Percentiles rank a stretch among this genome's conserved stretches.
Conservation (phyloP, 768 basidiomycete genomes). For the Amanita pseudoporphyria region DNA sequence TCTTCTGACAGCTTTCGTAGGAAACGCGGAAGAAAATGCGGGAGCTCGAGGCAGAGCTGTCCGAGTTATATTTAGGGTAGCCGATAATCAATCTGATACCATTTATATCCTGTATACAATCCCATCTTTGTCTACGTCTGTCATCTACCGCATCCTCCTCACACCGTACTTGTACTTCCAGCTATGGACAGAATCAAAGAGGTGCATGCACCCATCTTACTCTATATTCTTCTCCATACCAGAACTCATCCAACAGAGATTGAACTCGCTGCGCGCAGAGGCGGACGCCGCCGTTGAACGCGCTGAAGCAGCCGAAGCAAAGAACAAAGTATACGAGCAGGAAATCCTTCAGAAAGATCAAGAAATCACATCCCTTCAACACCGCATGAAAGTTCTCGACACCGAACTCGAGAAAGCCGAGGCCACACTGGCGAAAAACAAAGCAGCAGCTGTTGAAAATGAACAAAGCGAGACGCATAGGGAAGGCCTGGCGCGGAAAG, state of each 20-base stretch:
- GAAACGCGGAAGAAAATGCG: constrained; percentile 8
- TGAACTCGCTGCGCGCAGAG: constrained; percentile 70
- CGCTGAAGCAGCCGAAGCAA: constrained; percentile 80
- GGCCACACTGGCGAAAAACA: constrained; percentile 49
- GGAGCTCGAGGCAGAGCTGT: constrained; percentile 16
- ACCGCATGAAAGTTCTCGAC: constrained; percentile 60
- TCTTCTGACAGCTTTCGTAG: constrained; percentile 12
- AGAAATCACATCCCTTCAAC: constrained; percentile 69
- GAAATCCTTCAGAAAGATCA: constrained; percentile 74
- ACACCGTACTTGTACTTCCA: constrained; percentile 8
- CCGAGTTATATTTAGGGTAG: constrained; percentile 2
- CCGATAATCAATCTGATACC: constrained; percentile 6
- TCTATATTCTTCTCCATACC: constrained; percentile 1
- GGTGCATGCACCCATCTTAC: constrained; percentile 16
- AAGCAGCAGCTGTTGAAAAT: constrained; percentile 54
- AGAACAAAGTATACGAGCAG: constrained; percentile 75
- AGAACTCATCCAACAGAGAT: constrained; percentile 39
- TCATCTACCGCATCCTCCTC: constrained; percentile 10
- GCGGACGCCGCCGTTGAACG: constrained; percentile 74
- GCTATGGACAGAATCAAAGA: constrained; percentile 45
- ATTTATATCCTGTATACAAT: neutral
- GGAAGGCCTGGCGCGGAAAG: constrained; percentile 73
- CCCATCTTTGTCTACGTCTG: constrained; percentile 7
- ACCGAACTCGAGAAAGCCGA: constrained; percentile 66
- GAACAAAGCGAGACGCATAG: constrained; percentile 62